Percentiles rank a stretch among this genome's conserved stretches.
These are phyloP conservation scores for Rubus idaeus DNA, from an alignment of 306 rosid genomes.

Conservation along the genomic window DNA sequence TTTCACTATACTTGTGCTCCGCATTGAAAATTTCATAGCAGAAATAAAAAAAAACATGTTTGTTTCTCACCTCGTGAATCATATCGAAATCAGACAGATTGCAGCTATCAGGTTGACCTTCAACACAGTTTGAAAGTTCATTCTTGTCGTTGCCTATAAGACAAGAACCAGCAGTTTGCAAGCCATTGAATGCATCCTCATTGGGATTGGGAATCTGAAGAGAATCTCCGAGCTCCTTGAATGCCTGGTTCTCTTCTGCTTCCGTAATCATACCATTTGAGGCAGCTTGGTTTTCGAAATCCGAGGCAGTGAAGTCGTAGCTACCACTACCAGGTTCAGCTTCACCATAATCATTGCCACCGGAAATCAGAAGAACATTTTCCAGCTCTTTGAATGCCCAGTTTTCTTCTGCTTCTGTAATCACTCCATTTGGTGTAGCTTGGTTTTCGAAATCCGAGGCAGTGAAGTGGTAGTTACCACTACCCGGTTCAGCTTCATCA, in stretches of 20 bases:
- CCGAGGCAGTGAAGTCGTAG: not conserved
- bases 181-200: too few relatives aligned
- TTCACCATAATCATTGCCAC: constrained; percentile 4
- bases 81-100: not conserved
- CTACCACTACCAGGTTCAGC: constrained; percentile 24
- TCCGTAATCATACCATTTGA: not conserved
- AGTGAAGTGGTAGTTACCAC: not conserved
- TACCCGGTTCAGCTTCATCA: constrained; percentile 32
- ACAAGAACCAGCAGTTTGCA: too few relatives aligned
- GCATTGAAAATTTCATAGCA: not conserved
- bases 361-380: not conserved
- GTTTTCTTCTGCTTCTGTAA: not conserved
- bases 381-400: too few relatives aligned
- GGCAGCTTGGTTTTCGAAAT: not conserved
- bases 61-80: not conserved
- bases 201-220: not conserved
- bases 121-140: not conserved
- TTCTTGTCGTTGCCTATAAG: not conserved
- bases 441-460: not conserved
- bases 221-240: too few relatives aligned
- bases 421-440: not conserved
- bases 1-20: not conserved
- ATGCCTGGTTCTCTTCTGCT: not conserved
- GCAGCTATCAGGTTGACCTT: not conserved
- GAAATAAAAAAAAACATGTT: not conserved